Evolutionary conservation across 2,329 filamentous ascomycete species (phyloP), one percentile per base, ranked within the genome.

Genomic region (Arachnopeziza araneosa): DNA sequence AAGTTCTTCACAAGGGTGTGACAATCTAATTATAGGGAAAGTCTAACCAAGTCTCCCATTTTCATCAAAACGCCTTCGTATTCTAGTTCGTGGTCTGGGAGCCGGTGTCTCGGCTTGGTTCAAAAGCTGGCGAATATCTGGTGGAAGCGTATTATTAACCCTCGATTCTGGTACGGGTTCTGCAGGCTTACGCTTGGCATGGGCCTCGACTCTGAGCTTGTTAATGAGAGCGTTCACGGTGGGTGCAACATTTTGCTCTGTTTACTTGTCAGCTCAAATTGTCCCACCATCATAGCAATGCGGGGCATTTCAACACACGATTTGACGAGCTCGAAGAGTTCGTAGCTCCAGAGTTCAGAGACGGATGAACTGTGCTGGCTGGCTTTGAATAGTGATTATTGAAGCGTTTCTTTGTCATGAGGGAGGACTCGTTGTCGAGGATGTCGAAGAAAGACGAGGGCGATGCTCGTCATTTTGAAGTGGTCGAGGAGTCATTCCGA

Each of bases 401-500:
- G 59, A 82, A 79, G 73, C 82, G 78, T 79, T 86, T 87, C 78
- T 86, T 87, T 74, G 84, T 82, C 84, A 87, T 87, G 53, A 62
- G 66, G 61, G 59, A 61, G 44, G 36, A 51, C 24, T 54, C 26
- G 52, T 24, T 24, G 8, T 54, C 23, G 23, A 52, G 50, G 50
- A 14, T 52, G 19, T 12, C 10, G 24, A 52, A n/a, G 3, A 3
- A 8, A 14, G n/a, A 22, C 36, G 36, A 19, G 5, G 36, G 36
- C 12, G 17, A 19, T 44, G 36, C 17, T 30, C 17, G 36, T 19
- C 12, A 44, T 44, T 44, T 44, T 44, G 17, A 44, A 19, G 36
- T 19, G 36, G 36, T 44, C 36, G 36, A 17, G 12, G 36, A 44
- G 36, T 44, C 36, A 44, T 44, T 19, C n/a, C 6, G 26, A 30